A percentile compares a stretch with the other conserved stretches of the same genome.
phyloP scores from a whole-genome alignment of 371 early-diverging fungal species.

The Lichtheimia hyalospora region DNA sequence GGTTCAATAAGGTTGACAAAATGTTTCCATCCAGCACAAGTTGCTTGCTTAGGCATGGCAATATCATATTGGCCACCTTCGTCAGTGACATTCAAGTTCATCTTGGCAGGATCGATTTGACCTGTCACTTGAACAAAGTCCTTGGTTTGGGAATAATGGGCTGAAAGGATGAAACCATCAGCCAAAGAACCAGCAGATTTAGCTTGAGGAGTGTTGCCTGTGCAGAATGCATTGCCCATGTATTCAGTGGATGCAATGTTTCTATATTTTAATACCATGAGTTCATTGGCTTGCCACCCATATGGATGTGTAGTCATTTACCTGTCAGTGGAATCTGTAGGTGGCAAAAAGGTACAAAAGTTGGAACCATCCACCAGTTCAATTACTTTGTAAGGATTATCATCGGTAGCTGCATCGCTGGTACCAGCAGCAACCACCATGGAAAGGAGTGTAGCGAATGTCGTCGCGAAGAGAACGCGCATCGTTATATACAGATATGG shows the following conservation, averaged over 20 bases:
- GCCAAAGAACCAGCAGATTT: slow-evolving; percentile 34
- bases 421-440: background rate
- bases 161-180: slow-evolving; percentile 46
- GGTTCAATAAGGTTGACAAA: slow-evolving; percentile 59
- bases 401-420: background rate
- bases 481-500: too few species aligned
- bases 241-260: slow-evolving; percentile 47
- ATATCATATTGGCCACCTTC: slow-evolving; percentile 50
- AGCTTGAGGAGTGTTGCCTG: slow-evolving; percentile 40
- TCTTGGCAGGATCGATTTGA: slow-evolving; percentile 42
- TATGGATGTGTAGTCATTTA: too few species aligned
- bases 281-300: too few species aligned
- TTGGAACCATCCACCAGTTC: slow-evolving; percentile 37
- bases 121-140: slow-evolving; percentile 57
- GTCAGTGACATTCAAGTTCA: slow-evolving; percentile 32
- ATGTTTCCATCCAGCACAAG: slow-evolving; percentile 44
- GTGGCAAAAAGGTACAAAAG: slow-evolving; percentile 59
- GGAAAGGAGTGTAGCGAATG: background rate
- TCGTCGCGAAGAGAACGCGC: background rate
- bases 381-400: background rate
- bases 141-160: slow-evolving; percentile 40
- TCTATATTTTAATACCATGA: slow-evolving; percentile 5
- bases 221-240: slow-evolving; percentile 52
- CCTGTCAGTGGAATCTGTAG: slow-evolving; percentile 26
- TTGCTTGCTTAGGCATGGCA: slow-evolving; percentile 43